Evolutionary conservation across 1,284 basidiomycete genomes (phyloP).

Genomic region (Trametes versicolor): DNA sequence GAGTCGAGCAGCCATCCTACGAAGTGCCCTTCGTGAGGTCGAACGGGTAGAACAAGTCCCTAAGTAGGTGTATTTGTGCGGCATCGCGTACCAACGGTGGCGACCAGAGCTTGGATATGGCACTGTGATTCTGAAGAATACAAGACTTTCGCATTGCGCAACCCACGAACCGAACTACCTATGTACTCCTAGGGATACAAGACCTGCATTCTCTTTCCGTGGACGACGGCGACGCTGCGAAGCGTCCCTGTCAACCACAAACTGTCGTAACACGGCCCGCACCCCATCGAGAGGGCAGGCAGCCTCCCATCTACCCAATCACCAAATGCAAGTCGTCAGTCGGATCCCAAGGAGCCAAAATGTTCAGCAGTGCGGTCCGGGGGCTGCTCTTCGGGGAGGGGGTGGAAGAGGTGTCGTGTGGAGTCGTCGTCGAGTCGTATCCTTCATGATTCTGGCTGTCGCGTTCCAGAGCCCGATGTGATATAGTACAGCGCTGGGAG

Average conservation of each 20-base stretch:
- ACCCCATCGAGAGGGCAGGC: constrained; percentile 26
- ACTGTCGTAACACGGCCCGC: constrained; percentile 19
- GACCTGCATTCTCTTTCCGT: constrained; percentile 14
- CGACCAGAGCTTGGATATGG: not conserved
- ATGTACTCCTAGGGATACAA: constrained; percentile 31
- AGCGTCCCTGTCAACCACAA: not conserved
- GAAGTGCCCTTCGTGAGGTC: not conserved
- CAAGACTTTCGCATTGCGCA: constrained; percentile 33
- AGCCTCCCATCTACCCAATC: constrained; percentile 22
- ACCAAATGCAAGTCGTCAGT: constrained; percentile 23
- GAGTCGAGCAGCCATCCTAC: not conserved
- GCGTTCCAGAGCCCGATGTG: constrained; percentile 38
- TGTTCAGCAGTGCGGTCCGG: constrained; percentile 10
- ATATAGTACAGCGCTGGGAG: constrained; percentile 34
- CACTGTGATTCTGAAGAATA: constrained; percentile 27
- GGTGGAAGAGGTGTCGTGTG: constrained; percentile 27
- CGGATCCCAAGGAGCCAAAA: constrained; percentile 24
- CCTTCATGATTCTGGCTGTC: constrained; percentile 38
- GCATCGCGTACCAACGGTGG: not conserved
- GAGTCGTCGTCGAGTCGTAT: constrained; percentile 36
- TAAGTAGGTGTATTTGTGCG: not conserved
- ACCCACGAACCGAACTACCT: constrained; percentile 26
- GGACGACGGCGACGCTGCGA: not conserved
- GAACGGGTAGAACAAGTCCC: not conserved
- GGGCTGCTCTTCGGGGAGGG: constrained; percentile 23